Percentiles rank a stretch among this genome's conserved stretches.
These are phyloP conservation scores for Arctostaphylos glauca DNA, from an alignment of 148 eudicot genomes.

Conservation along the genomic window DNA sequence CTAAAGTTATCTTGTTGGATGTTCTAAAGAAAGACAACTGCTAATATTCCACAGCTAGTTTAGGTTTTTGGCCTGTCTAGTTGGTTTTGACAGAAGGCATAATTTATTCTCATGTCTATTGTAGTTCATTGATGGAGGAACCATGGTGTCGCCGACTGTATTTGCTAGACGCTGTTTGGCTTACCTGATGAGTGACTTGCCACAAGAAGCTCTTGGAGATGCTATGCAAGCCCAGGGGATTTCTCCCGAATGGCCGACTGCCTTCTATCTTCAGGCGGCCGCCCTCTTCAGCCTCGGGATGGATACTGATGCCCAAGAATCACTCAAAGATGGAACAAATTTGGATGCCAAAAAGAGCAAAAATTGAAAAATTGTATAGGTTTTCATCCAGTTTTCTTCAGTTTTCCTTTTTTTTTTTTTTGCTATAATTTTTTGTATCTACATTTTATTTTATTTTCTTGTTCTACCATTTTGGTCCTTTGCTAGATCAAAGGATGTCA, in stretches of 20 bases:
- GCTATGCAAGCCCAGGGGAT: slow-evolving; percentile 63
- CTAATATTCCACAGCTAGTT: not conserved
- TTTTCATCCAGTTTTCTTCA: not conserved
- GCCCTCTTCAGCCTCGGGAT: slow-evolving; percentile 58
- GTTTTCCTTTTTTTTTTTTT: not conserved
- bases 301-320: slow-evolving; percentile 59
- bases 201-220: slow-evolving; percentile 64
- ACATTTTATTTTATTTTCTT: not conserved
- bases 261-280: slow-evolving; percentile 55
- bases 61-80: not conserved
- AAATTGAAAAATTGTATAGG: slow-evolving; percentile 30
- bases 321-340: slow-evolving; percentile 54
- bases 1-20: not conserved
- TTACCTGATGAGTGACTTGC: slow-evolving; percentile 55
- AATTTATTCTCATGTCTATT: not conserved
- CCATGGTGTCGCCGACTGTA: slow-evolving; percentile 72
- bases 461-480: slow-evolving; percentile 9
- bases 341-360: slow-evolving; percentile 49
- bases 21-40: not conserved
- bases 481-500: slow-evolving; percentile 18
- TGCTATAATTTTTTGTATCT: slow-evolving; percentile 9
- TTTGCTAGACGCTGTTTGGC: slow-evolving; percentile 55
- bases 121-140: slow-evolving; percentile 63
- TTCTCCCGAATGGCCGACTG: slow-evolving; percentile 61
- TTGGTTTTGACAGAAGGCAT: not conserved